A percentile compares a stretch with the other conserved stretches of the same genome.
Conservation (phyloP, 106 monocot species). For the Dendrobium nobile region DNA sequence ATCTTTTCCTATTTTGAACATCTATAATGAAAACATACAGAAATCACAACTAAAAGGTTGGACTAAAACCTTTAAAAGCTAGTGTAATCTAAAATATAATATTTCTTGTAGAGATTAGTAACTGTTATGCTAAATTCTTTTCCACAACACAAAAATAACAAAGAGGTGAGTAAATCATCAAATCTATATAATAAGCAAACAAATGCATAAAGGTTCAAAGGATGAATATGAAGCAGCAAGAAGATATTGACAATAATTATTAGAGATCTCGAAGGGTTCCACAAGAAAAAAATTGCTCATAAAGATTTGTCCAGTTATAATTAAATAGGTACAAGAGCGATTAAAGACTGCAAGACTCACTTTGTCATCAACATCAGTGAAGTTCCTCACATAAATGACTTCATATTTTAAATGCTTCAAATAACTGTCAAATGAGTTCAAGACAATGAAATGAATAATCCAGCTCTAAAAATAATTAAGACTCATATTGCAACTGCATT, state of each 20-base stretch:
- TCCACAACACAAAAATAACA: not conserved
- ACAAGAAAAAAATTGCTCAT: not conserved
- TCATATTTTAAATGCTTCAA: slow-evolving; percentile 55
- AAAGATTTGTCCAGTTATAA: not conserved
- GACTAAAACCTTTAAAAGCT: not conserved
- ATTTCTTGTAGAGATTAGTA: not conserved
- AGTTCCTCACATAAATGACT: slow-evolving; percentile 76
- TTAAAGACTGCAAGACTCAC: slow-evolving; percentile 17
- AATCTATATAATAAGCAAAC: not conserved
- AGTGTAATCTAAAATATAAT: not conserved
- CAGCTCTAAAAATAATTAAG: not conserved
- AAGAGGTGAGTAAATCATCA: not conserved
- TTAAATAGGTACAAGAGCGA: not conserved
- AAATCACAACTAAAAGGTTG: not conserved
- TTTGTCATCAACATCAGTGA: slow-evolving; percentile 91
- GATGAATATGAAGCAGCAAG: not conserved
- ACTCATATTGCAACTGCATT: not conserved
- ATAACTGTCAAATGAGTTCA: slow-evolving; percentile 35
- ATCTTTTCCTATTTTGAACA: not conserved
- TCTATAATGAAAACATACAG: not conserved
- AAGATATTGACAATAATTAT: not conserved
- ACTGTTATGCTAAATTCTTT: not conserved
- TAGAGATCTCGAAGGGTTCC: not conserved
- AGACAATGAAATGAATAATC: not conserved
- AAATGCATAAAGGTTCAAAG: not conserved